These are phyloP conservation scores for Fomitiporia mediterranea DNA, from an alignment of 1,284 basidiomycete species.

Conservation along the genomic window DNA sequence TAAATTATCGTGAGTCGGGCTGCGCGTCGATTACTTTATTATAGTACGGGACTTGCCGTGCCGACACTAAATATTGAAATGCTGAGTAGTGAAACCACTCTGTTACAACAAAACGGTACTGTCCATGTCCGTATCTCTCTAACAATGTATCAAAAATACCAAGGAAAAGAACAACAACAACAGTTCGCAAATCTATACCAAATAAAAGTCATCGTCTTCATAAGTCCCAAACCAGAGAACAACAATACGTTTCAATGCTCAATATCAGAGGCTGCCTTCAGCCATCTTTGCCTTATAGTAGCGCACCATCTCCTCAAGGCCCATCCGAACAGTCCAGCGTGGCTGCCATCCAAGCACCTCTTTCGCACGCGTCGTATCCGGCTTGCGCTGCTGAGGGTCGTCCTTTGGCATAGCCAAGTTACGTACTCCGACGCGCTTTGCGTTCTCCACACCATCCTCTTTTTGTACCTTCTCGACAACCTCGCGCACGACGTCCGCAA, in stretches of 20 bases:
- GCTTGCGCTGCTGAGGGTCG: slow-evolving; percentile 90
- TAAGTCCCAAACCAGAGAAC: no score
- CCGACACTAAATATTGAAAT: no score
- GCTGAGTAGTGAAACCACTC: no score
- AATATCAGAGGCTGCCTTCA: slow-evolving; percentile 68
- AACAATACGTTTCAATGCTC: no score
- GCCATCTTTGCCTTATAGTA: slow-evolving; percentile 87
- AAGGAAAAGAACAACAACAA: no score
- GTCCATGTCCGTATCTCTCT: no score
- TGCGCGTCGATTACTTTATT: neutral
- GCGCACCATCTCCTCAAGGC: slow-evolving; percentile 89
- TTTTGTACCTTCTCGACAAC: slow-evolving; percentile 86
- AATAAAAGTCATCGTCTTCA: no score
- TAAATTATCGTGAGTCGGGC: neutral
- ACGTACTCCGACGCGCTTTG: slow-evolving; percentile 65
- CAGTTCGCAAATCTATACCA: no score
- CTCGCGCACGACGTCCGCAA: slow-evolving; percentile 83
- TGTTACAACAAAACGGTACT: no score
- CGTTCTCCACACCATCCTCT: slow-evolving; percentile 63
- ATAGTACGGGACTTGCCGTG: no score
- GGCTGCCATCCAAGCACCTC: slow-evolving; percentile 87
- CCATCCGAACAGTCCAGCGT: slow-evolving; percentile 86
- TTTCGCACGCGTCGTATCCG: slow-evolving; percentile 90
- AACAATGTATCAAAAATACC: no score
- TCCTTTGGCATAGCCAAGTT: slow-evolving; percentile 87